Base-by-base conservation (phyloP, 2,329 filamentous ascomycete species). In the Trichoderma cornu-damae region DNA sequence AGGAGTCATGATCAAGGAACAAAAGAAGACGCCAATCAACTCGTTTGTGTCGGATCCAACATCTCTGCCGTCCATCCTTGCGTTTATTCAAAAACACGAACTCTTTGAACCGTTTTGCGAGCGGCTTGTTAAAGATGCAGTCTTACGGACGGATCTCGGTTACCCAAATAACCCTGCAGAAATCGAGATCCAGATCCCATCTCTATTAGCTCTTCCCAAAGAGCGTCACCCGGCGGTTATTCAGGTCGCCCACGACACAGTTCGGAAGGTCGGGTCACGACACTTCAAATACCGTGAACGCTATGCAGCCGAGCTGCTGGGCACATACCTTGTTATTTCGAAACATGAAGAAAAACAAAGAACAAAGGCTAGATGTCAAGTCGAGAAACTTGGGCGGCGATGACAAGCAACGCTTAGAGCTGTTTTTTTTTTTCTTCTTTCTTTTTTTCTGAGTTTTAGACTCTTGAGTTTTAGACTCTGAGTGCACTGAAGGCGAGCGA, bases 251-350 rank as follows among this genome's bases (percentile, higher is more conserved):
- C 58, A 61, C 7, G 58, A 47, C 11, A 46, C 60, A 11, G 35
- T 63, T 3, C 50, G 53, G 1, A 46, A 63, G 3, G 6, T 55
- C 3, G 59, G 59, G 3, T 38, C 57, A 6, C 28, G 35, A 4
- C 64, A 66, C 35, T 65, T 66, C 16, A 54, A 53, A 28, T 58
- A 65, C 40, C 57, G 61, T 12, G 60, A 65, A 54, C 60, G 64
- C 6, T 63, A 63, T 47, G 54, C 62, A 9, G 60, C 64, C 3
- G 64, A 66, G 48, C 22, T 66, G 20, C 55, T 66, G 7, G 64
- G 64, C 16, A 63, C 62, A 1, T 65, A 63, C n/a, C 62, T 60
- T 37, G 22, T n/a, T 8, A 14, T 59, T 9, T 48, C 50, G 16
- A 35, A 20, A 14, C 57, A 53, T 0, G 34, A 37, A 22, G 43